Evolutionary conservation across 2,329 filamentous ascomycete species (phyloP).

Genomic region (Aspergillus ustus): DNA sequence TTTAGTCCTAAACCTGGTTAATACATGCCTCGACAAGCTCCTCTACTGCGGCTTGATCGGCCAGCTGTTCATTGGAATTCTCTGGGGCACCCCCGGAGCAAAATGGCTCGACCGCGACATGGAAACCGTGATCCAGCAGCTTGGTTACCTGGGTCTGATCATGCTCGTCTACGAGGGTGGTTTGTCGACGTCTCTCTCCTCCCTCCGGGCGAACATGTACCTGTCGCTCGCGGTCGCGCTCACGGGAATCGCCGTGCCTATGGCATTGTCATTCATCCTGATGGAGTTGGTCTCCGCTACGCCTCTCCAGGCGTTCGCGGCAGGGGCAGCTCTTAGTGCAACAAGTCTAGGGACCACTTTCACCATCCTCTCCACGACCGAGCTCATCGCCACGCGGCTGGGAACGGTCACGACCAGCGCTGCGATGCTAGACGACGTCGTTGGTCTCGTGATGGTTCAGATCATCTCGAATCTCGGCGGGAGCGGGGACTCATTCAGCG

Average conservation of each 20-base stretch:
- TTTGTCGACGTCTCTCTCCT: conserved; percentile 43
- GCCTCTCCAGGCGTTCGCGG: conserved; percentile 68
- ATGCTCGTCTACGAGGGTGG: conserved; percentile 72
- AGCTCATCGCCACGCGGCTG: conserved; percentile 58
- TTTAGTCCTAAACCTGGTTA: conserved; percentile 63
- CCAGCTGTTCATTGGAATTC: conserved; percentile 71
- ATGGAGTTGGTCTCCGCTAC: conserved; percentile 54
- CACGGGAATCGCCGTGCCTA: conserved; percentile 68
- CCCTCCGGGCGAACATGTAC: conserved; percentile 63
- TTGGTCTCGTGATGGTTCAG: conserved; percentile 77
- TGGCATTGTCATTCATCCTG: conserved; percentile 68
- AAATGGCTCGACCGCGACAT: conserved; percentile 60
- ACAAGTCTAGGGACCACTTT: conserved; percentile 76
- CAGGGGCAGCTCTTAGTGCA: conserved; percentile 73
- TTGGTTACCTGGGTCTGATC: conserved; percentile 76
- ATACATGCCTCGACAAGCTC: conserved; percentile 60
- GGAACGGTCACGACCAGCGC: conserved; percentile 70
- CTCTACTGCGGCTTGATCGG: conserved; percentile 74
- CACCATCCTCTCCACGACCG: conserved; percentile 65
- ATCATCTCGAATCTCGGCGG: conserved; percentile 70
- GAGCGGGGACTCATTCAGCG: conserved; percentile 35
- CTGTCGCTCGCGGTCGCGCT: conserved; percentile 67
- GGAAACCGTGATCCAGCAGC: conserved; percentile 63
- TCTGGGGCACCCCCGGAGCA: conserved; percentile 70
- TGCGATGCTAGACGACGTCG: conserved; percentile 82